A percentile compares a stretch with the other conserved stretches of the same genome.
phyloP scores from a whole-genome alignment of 2,329 filamentous ascomycete genomes.

The Cercospora zeina region DNA sequence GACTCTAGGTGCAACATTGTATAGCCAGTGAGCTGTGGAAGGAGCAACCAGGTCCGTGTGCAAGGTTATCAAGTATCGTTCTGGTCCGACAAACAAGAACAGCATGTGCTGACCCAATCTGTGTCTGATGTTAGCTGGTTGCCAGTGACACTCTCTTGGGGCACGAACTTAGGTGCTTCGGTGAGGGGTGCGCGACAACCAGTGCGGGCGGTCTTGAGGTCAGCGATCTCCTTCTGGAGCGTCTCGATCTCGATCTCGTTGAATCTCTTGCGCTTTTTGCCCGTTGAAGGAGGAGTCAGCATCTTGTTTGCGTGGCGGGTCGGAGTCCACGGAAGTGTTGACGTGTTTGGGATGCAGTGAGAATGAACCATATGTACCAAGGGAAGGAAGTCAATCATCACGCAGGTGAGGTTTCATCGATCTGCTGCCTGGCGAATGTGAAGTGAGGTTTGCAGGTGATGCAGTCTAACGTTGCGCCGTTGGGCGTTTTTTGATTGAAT shows the following conservation, averaged over 20 bases:
- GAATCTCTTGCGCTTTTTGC: conserved; percentile 1
- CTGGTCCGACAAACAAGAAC: conserved; percentile 27
- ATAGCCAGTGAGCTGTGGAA: conserved; percentile 16
- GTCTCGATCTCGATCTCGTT: conserved; percentile 6
- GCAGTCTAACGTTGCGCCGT: conserved; percentile 1
- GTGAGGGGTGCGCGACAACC: not conserved
- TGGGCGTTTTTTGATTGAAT: not conserved
- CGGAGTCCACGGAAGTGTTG: not conserved
- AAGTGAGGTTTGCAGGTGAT: conserved; percentile 4
- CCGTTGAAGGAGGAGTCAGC: not conserved
- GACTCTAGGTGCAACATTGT: conserved; percentile 3
- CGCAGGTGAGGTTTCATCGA: not conserved
- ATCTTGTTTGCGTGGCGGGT: not conserved
- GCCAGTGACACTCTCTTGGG: not conserved
- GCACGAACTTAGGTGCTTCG: not conserved
- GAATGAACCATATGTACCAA: not conserved
- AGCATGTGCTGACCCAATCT: conserved; percentile 29
- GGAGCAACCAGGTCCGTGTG: conserved; percentile 24
- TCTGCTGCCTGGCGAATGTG: not conserved
- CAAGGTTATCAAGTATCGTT: conserved; percentile 17
- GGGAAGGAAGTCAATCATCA: not conserved
- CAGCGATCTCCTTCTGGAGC: not conserved
- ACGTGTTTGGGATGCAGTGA: not conserved
- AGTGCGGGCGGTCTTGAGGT: not conserved
- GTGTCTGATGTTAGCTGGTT: not conserved